Conservation (phyloP, 2,329 filamentous ascomycete genomes). For the Xylariaceae sp. region DNA sequence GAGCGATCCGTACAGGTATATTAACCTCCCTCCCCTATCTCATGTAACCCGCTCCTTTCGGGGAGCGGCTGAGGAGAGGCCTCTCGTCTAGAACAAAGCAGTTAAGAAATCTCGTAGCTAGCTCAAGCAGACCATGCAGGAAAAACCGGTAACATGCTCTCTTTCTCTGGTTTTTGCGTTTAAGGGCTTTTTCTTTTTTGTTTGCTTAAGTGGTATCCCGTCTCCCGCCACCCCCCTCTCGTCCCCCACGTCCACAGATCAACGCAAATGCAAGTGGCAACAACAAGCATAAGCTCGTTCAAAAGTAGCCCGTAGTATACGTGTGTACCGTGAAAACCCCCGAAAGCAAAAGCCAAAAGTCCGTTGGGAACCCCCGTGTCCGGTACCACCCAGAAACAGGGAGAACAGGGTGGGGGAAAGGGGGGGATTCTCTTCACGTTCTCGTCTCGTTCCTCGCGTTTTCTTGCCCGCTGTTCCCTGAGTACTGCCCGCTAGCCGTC, state of each 20-base stretch:
- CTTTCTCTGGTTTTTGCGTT: too few relatives aligned
- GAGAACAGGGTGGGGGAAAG: too few relatives aligned
- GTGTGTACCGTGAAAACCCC: too few relatives aligned
- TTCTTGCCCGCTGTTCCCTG: too few relatives aligned
- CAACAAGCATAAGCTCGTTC: conserved; percentile 11
- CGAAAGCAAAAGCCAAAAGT: too few relatives aligned
- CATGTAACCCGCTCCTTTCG: neutral
- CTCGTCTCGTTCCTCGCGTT: too few relatives aligned
- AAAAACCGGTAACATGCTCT: neutral
- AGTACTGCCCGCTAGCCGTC: neutral
- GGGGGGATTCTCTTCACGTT: too few relatives aligned
- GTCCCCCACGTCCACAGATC: neutral
- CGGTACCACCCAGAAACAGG: too few relatives aligned
- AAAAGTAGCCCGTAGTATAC: too few relatives aligned
- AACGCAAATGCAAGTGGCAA: neutral
- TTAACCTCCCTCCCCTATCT: neutral
- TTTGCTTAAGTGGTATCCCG: neutral
- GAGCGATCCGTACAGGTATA: neutral
- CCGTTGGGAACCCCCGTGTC: too few relatives aligned
- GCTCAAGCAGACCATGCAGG: neutral
- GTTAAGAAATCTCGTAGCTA: neutral
- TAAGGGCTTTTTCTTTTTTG: neutral
- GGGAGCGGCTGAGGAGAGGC: neutral
- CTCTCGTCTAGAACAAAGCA: neutral
- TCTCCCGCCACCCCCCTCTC: neutral